These are phyloP conservation scores for Neopestalotiopsis clavispora DNA, from an alignment of 2,329 filamentous ascomycete genomes.

Conservation along the genomic window DNA sequence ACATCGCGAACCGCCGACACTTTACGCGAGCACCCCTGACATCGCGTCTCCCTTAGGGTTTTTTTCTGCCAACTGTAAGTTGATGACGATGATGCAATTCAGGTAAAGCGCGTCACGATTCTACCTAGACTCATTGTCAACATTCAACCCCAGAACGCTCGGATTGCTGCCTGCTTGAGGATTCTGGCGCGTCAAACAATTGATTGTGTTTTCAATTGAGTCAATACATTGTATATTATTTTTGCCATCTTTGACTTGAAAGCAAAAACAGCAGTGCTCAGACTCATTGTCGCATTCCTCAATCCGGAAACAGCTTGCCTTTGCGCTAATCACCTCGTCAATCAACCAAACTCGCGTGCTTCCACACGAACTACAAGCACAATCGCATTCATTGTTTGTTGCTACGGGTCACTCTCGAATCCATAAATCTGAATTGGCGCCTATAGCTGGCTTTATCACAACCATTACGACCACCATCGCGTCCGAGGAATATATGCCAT, in stretches of 20 bases:
- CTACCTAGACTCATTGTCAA: not conserved
- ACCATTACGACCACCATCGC: slow-evolving; percentile 45
- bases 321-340: not conserved
- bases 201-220: not conserved
- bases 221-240: not conserved
- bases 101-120: not conserved
- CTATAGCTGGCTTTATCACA: slow-evolving; percentile 17
- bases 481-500: slow-evolving; percentile 38
- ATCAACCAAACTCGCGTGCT: not conserved
- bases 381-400: not conserved
- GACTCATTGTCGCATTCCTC: not conserved
- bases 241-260: not conserved
- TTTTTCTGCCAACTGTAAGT: not conserved
- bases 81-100: not conserved
- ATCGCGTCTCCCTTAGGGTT: not conserved
- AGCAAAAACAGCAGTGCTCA: not conserved
- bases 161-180: not conserved
- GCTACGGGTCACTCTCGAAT: slow-evolving; percentile 20
- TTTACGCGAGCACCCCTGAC: slow-evolving; percentile 2
- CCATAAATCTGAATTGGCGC: slow-evolving; percentile 12
- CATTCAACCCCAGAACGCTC: not conserved
- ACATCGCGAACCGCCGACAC: not conserved
- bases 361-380: not conserved
- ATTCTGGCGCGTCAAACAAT: not conserved
- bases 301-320: not conserved